A percentile compares a stretch with the other conserved stretches of the same genome.
Evolutionary conservation across 805 yeast species (phyloP).

Genomic region (Saturnispora zaruensis): DNA sequence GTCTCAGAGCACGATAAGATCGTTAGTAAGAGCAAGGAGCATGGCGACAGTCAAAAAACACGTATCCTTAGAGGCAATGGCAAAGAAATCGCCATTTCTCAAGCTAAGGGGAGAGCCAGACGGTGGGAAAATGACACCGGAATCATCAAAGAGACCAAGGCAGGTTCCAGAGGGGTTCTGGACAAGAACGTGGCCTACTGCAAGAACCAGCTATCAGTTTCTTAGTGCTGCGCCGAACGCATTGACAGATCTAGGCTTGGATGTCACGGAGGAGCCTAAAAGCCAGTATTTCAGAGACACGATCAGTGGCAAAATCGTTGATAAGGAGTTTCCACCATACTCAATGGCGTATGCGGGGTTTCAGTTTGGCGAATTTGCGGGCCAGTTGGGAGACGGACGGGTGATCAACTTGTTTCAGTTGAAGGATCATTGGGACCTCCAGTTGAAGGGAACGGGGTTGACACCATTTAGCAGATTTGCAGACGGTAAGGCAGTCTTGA

Average conservation of each 20-base stretch:
- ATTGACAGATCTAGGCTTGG: constrained; percentile 52
- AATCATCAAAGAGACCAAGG: constrained; percentile 29
- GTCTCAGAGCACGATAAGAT: neutral
- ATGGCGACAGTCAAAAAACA: neutral
- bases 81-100: neutral
- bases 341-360: constrained; percentile 92
- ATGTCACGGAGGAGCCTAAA: constrained; percentile 27
- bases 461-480: constrained; percentile 94
- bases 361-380: constrained; percentile 95
- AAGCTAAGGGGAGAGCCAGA: constrained; percentile 13
- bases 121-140: constrained; percentile 11
- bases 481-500: constrained; percentile 87
- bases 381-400: constrained; percentile 95
- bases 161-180: constrained; percentile 52
- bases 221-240: constrained; percentile 55
- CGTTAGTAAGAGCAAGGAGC: neutral
- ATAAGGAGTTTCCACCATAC: constrained; percentile 32
- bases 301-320: constrained; percentile 50
- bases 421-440: constrained; percentile 47
- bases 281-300: constrained; percentile 36
- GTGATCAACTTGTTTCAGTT: constrained; percentile 76
- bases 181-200: constrained; percentile 66
- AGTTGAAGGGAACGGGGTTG: constrained; percentile 84
- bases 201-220: constrained; percentile 42
- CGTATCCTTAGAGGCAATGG: neutral